Evolutionary conservation across 306 rosid species (phyloP).

Genomic region (Crotalaria pallida): DNA sequence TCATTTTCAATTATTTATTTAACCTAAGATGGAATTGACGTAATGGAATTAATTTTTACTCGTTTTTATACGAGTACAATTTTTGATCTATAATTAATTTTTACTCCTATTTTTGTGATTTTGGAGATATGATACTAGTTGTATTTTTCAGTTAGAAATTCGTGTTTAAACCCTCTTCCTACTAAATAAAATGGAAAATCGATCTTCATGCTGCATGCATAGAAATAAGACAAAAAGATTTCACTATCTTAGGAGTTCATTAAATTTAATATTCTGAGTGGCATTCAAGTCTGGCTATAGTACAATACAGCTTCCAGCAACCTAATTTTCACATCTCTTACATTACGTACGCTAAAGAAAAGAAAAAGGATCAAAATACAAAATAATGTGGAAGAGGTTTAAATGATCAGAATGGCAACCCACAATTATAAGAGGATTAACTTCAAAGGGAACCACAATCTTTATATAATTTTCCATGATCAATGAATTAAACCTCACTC

Average conservation of each 20-base stretch:
- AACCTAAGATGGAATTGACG: background rate
- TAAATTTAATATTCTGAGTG: background rate
- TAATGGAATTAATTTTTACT: background rate
- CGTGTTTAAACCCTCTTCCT: background rate
- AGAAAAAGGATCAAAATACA: background rate
- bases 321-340: background rate
- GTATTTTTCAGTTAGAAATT: no score
- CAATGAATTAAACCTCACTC: background rate
- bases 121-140: no score
- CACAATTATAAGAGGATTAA: background rate
- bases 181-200: background rate
- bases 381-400: background rate
- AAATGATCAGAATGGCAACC: background rate
- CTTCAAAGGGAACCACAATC: background rate
- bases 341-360: background rate
- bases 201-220: background rate
- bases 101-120: no score
- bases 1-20: background rate
- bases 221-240: background rate
- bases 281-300: background rate
- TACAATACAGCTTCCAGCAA: conserved; percentile 15
- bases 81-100: no score
- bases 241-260: background rate
- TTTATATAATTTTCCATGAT: background rate
- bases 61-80: no score